phyloP scores from a whole-genome alignment of 371 early-diverging fungal genomes.

The Mucor irregularis region DNA sequence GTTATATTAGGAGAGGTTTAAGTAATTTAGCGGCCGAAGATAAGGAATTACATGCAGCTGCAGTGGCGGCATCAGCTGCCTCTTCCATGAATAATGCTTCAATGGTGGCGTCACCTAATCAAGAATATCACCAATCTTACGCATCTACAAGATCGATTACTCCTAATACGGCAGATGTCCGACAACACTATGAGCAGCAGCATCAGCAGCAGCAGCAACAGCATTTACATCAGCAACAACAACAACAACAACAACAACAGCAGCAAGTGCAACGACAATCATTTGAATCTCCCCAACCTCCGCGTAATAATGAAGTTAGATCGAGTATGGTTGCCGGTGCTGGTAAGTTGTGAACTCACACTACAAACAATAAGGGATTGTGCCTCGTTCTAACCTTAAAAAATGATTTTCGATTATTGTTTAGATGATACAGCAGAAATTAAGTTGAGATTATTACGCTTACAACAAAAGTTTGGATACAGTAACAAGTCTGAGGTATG shows the following conservation, averaged over 20 bases:
- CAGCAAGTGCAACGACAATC: background rate
- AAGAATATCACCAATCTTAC: background rate
- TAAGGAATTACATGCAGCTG: conserved; percentile 31
- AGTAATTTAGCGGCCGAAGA: conserved; percentile 66
- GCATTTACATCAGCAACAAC: background rate
- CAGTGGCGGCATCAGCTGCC: background rate
- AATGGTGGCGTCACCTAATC: background rate
- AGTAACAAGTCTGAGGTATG: conserved; percentile 24
- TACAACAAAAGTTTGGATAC: conserved; percentile 68
- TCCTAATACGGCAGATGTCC: too few species aligned
- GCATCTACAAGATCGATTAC: too few species aligned
- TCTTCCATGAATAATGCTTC: too few species aligned
- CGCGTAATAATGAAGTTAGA: conserved; percentile 1
- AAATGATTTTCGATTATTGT: background rate
- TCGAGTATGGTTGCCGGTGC: conserved; percentile 12
- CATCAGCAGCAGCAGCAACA: background rate
- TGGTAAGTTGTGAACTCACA: background rate
- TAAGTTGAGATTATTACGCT: conserved; percentile 49
- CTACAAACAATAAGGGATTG: too few species aligned
- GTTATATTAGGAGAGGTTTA: conserved; percentile 74
- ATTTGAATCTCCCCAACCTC: background rate
- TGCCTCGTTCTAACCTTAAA: too few species aligned
- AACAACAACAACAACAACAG: background rate
- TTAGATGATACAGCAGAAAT: conserved; percentile 45
- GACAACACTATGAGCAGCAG: background rate